phyloP scores from a whole-genome alignment of 2,329 filamentous ascomycete species.

The Cordyceps tenuipes region DNA sequence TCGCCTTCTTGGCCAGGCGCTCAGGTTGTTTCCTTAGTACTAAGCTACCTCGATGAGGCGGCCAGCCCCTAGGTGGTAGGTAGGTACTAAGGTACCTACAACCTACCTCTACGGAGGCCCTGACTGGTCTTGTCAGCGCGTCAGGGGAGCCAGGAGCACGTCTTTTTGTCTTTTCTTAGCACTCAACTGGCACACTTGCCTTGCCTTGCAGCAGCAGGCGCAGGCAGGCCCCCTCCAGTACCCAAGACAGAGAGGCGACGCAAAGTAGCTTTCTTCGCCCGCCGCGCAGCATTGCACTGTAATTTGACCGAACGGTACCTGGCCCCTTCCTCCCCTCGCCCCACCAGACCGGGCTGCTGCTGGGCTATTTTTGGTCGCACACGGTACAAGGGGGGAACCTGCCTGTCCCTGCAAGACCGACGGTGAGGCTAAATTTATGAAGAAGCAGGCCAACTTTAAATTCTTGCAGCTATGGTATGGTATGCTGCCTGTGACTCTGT shows the following conservation, averaged over 20 bases:
- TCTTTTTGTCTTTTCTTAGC: not conserved
- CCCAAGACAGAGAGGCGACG: too few species aligned
- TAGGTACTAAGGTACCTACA: not conserved
- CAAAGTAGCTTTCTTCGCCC: not conserved
- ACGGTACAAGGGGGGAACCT: not conserved
- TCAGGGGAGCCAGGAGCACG: not conserved
- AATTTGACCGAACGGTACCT: slow-evolving; percentile 11
- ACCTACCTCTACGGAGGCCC: too few species aligned
- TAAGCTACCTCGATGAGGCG: too few species aligned
- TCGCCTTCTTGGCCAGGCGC: too few species aligned
- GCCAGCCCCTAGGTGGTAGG: too few species aligned
- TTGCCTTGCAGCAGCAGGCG: too few species aligned
- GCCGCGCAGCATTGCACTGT: slow-evolving; percentile 3
- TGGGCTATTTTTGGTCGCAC: slow-evolving; percentile 4
- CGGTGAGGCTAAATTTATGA: too few species aligned
- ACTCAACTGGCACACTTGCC: not conserved
- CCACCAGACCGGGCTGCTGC: too few species aligned
- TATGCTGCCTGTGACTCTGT: too few species aligned
- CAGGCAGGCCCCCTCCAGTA: not conserved
- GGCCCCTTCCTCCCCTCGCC: not conserved
- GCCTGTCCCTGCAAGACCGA: too few species aligned
- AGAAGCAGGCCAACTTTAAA: not conserved
- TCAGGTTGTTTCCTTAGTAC: too few species aligned
- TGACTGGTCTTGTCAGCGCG: not conserved
- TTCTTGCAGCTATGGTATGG: too few species aligned